A percentile compares a stretch with the other conserved stretches of the same genome.
Conservation (phyloP, 2,329 filamentous ascomycete species). For the Boeremia lycopersici region DNA sequence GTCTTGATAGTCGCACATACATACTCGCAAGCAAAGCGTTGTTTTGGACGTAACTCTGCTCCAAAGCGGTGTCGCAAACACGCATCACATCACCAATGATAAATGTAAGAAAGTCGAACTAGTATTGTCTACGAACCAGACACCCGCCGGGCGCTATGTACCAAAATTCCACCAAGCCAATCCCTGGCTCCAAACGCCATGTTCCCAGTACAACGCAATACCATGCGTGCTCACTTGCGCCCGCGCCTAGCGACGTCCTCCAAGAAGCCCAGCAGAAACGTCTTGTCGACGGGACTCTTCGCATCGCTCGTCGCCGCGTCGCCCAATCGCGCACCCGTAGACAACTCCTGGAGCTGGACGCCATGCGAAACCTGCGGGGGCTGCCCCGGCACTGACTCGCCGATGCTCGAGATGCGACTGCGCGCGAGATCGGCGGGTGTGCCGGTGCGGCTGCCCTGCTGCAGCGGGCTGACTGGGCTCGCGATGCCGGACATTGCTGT, state of each 20-base stretch:
- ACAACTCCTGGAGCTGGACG: not conserved
- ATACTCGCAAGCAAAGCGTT: too few relatives aligned
- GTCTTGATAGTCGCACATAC: too few relatives aligned
- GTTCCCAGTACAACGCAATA: not conserved
- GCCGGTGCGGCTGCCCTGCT: constrained; percentile 30
- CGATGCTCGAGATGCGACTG: constrained; percentile 44
- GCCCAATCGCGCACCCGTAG: not conserved
- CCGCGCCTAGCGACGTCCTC: constrained; percentile 56
- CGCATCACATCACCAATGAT: too few relatives aligned
- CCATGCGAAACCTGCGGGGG: not conserved
- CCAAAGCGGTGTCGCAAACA: too few relatives aligned
- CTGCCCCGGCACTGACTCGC: constrained; percentile 23
- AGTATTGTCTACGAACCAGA: too few relatives aligned
- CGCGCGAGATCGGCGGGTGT: constrained; percentile 39
- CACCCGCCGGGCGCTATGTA: not conserved
- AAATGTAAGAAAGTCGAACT: too few relatives aligned
- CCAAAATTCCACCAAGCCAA: not conserved
- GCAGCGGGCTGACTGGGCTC: constrained; percentile 47
- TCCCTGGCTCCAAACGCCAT: not conserved
- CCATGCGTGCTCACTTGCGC: constrained; percentile 19
- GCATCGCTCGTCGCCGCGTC: constrained; percentile 19
- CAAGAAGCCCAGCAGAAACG: constrained; percentile 77
- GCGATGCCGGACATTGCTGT: constrained; percentile 43
- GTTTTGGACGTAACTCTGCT: too few relatives aligned
- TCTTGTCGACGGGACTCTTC: constrained; percentile 68